phyloP scores from a whole-genome alignment of 495 filamentous ascomycete genomes.

The Neurospora discreta region DNA sequence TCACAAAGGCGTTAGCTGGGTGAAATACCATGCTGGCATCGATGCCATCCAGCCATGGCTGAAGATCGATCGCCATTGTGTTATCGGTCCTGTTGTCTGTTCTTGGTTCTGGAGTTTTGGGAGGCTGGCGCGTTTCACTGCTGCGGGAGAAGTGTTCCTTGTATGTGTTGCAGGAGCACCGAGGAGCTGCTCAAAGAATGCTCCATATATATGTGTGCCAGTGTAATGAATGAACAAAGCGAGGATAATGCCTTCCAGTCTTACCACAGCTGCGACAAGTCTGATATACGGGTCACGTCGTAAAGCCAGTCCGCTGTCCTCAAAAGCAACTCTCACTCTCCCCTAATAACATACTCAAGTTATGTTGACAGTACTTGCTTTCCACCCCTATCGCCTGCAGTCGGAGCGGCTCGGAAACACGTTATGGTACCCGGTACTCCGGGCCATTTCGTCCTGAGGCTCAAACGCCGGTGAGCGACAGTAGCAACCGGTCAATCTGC shows the following conservation, averaged over 20 bases:
- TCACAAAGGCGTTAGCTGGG: conserved; percentile 27
- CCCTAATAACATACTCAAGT: neutral
- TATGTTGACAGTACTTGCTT: neutral
- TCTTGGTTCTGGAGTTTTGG: neutral
- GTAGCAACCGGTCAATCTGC: neutral
- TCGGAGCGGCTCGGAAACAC: neutral
- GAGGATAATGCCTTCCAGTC: neutral
- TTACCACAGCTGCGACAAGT: neutral
- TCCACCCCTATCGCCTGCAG: neutral
- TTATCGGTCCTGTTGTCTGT: neutral
- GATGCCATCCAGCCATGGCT: conserved; percentile 13
- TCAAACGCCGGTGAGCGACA: neutral
- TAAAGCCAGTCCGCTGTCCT: neutral
- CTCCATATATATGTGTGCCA: neutral
- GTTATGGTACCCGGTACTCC: neutral
- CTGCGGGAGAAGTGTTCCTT: neutral
- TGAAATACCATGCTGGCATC: conserved; percentile 20
- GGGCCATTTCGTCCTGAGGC: neutral
- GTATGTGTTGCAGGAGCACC: neutral
- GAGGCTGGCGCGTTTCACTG: neutral
- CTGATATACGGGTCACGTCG: neutral
- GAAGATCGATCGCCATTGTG: neutral
- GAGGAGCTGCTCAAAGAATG: neutral
- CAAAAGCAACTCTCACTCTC: neutral
- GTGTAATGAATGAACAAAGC: neutral